phyloP scores from a whole-genome alignment of 352 stramenopile genomes.

The Phytophthora cryptogea region DNA sequence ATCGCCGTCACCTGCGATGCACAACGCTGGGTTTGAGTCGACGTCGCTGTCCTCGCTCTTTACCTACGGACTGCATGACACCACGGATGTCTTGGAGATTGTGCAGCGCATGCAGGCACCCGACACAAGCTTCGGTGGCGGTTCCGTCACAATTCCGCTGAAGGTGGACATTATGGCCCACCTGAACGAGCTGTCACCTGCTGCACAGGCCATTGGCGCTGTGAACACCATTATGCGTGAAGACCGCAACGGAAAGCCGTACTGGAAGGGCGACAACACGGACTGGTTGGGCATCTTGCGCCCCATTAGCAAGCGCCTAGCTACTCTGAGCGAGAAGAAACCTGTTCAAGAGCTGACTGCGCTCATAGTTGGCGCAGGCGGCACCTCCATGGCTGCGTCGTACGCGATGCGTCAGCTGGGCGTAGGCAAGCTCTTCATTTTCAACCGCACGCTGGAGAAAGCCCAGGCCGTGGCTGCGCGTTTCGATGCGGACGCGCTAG shows the following conservation, averaged over 20 bases:
- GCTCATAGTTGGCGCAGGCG: constrained; percentile 92
- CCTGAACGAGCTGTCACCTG: constrained; percentile 92
- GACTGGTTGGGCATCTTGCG: constrained; percentile 98
- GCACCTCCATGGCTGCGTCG: constrained; percentile 94
- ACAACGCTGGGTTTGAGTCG: constrained; percentile 94
- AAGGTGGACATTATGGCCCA: constrained; percentile 96
- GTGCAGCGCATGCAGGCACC: constrained; percentile 46
- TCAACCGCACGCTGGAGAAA: constrained; percentile 96
- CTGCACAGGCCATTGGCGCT: constrained; percentile 96
- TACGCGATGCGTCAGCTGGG: constrained; percentile 92
- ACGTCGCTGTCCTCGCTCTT: constrained; percentile 83
- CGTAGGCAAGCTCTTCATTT: constrained; percentile 89
- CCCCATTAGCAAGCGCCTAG: constrained; percentile 81
- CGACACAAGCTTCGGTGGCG: constrained; percentile 89
- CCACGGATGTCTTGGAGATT: constrained; percentile 48
- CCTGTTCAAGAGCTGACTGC: constrained; percentile 40
- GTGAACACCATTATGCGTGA: constrained; percentile 97
- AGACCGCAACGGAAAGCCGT: constrained; percentile 44
- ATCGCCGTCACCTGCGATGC: constrained; percentile 97
- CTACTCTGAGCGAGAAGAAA: constrained; percentile 9
- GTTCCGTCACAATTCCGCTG: constrained; percentile 97
- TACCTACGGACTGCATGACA: constrained; percentile 90
- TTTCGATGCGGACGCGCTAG: constrained; percentile 86
- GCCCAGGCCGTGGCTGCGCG: constrained; percentile 86
- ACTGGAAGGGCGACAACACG: constrained; percentile 96